Base-by-base conservation (phyloP, 371 early-diverging fungal genomes). In the Apophysomyces ossiformis region DNA sequence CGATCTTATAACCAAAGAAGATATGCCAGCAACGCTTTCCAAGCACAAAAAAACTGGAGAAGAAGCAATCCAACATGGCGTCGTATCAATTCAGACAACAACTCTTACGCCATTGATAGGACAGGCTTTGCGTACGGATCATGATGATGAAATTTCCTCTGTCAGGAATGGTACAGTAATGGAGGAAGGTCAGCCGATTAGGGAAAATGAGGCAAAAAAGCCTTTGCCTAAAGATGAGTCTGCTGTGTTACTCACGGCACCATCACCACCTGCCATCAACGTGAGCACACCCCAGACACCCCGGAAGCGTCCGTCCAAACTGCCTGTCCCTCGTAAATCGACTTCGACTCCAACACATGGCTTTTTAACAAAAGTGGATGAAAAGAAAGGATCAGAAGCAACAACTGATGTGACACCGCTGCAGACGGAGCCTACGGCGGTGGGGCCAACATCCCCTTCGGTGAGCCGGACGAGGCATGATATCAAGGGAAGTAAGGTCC, bases 241-340 rank as follows among this genome's bases (percentile, higher is more conserved):
- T n/a, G 46, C 16, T 6, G 13, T 15, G 13, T n/a, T 13, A n/a
- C 6, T 5, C 16, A 45, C 13, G 13, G n/a, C 13, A 13, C 13
- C 16, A 45, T 16, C 46, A n/a, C n/a, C 46, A n/a, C 46, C 46
- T 45, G 46, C 46, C 16, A 13, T 45, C 46, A 45, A 45, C 46
- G 13, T 45, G 12, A 45, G 46, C 46, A 45, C 46, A 45, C 46
- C 46, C 16, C 46, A 45, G 46, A 45, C 46, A 45, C 46, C 46
- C 16, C 46, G 16, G 0, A 45, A 45, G 13, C 46, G 46, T n/a
- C 46, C 16, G 7, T 45, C 46, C 46, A 45, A 45, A 13, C 13
- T 45, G 13, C 46, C 46, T 45, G 46, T 45, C 16, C 46, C 16
- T n/a, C 46, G 46, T 45, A 45, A 45, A 45, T 45, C 46, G 1